These are phyloP conservation scores for Aspergillus intermedius DNA, from an alignment of 2,329 filamentous ascomycete species.

Conservation along the genomic window DNA sequence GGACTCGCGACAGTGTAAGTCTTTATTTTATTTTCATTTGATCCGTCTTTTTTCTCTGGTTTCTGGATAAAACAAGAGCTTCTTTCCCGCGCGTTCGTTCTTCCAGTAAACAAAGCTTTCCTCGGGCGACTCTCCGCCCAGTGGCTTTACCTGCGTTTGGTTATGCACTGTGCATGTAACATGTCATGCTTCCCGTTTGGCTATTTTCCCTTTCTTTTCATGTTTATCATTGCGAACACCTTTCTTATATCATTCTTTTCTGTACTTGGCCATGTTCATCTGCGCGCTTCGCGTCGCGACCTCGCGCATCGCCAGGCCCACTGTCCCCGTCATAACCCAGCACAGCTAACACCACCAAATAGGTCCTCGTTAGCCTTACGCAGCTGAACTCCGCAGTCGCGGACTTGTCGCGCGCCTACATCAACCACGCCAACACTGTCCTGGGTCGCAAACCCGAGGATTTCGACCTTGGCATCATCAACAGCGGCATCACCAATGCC, in stretches of 20 bases:
- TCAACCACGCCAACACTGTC: conserved; percentile 80
- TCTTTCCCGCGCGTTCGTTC: conserved; percentile 2
- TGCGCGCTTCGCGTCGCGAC: background rate
- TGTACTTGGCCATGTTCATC: background rate
- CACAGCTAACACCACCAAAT: conserved; percentile 6
- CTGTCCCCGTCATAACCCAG: background rate
- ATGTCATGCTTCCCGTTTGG: background rate
- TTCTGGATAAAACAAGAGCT: conserved; percentile 2
- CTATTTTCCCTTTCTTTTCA: background rate
- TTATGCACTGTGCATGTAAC: no score
- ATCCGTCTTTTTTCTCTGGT: conserved; percentile 5
- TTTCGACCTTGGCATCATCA: conserved; percentile 46
- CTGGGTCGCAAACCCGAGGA: conserved; percentile 56
- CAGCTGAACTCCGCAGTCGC: conserved; percentile 74
- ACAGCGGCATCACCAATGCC: conserved; percentile 35
- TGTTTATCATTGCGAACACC: background rate
- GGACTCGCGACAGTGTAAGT: conserved; percentile 76
- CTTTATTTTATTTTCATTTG: conserved; percentile 9
- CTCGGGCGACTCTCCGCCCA: conserved; percentile 4
- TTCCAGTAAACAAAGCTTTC: conserved; percentile 1
- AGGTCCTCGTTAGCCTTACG: conserved; percentile 72
- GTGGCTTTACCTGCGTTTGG: conserved; percentile 1
- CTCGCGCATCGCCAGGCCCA: background rate
- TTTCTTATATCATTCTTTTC: background rate
- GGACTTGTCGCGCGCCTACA: conserved; percentile 73